phyloP scores from a whole-genome alignment of 2,329 filamentous ascomycete genomes.

The Zymoseptoria passerinii region DNA sequence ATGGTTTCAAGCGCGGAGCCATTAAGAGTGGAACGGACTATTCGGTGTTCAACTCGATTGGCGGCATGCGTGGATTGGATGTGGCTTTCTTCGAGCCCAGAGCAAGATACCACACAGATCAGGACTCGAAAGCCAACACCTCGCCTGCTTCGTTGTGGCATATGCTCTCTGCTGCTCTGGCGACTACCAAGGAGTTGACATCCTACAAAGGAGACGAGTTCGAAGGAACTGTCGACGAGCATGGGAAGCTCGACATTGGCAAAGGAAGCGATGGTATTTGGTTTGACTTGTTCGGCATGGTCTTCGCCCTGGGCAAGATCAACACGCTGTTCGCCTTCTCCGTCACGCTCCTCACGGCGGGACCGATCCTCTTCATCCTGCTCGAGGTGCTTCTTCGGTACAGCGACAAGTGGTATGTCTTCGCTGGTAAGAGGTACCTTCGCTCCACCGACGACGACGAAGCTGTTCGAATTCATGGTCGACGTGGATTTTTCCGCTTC shows the following conservation, averaged over 20 bases:
- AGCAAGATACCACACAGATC: conserved; percentile 79
- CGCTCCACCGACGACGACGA: conserved; percentile 52
- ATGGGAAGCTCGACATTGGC: conserved; percentile 58
- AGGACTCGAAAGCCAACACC: conserved; percentile 77
- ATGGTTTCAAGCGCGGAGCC: conserved; percentile 72
- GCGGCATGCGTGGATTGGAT: conserved; percentile 81
- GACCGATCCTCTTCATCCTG: conserved; percentile 63
- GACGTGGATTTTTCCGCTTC: conserved; percentile 76
- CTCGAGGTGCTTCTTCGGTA: conserved; percentile 61
- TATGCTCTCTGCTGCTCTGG: conserved; percentile 79
- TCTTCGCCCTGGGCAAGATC: conserved; percentile 70
- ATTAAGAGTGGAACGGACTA: conserved; percentile 88
- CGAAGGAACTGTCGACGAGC: conserved; percentile 47
- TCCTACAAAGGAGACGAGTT: conserved; percentile 61
- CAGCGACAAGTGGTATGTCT: conserved; percentile 80
- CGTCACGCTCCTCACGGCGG: conserved; percentile 70
- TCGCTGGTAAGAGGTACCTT: conserved; percentile 58
- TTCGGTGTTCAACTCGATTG: conserved; percentile 65
- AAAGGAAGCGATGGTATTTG: conserved; percentile 60
- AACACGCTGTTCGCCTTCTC: conserved; percentile 83
- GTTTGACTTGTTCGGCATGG: conserved; percentile 83
- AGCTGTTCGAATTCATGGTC: conserved; percentile 58
- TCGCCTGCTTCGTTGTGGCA: conserved; percentile 72
- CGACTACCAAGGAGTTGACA: conserved; percentile 64
- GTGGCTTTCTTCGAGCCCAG: conserved; percentile 85